Conservation (phyloP, 495 filamentous ascomycete species). For the Lasiosphaeriaceae sp. region DNA sequence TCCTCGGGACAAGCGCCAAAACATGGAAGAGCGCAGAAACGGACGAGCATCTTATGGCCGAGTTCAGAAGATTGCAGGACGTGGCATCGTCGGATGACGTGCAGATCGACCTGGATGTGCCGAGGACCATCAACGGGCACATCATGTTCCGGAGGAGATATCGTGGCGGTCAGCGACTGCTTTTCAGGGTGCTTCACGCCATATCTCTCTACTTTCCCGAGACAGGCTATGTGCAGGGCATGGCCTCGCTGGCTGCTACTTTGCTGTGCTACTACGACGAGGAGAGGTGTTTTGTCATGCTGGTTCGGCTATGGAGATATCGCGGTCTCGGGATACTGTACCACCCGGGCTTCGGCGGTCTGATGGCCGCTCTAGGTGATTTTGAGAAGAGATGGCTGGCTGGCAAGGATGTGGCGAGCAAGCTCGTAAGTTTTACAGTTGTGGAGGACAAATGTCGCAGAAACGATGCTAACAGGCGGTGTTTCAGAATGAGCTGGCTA, state of each 20-base stretch:
- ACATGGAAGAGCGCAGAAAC: conserved; percentile 53
- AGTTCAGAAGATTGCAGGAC: conserved; percentile 65
- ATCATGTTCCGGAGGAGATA: conserved; percentile 97
- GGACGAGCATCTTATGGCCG: conserved; percentile 67
- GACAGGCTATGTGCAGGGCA: conserved; percentile 95
- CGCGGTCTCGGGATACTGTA: conserved; percentile 85
- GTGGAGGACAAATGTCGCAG: background rate
- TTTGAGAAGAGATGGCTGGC: conserved; percentile 85
- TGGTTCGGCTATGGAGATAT: conserved; percentile 85
- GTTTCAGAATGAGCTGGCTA: conserved; percentile 68
- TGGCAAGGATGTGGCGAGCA: conserved; percentile 66
- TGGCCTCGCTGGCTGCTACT: conserved; percentile 91
- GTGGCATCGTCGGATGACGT: conserved; percentile 82
- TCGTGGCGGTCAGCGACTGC: conserved; percentile 80
- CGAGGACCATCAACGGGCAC: conserved; percentile 89
- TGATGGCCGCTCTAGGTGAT: conserved; percentile 84
- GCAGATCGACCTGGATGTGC: conserved; percentile 97
- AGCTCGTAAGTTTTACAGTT: conserved; percentile 60
- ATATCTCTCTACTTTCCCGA: conserved; percentile 86
- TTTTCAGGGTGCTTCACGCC: conserved; percentile 90
- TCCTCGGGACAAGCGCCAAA: conserved; percentile 79
- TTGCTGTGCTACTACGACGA: conserved; percentile 96
- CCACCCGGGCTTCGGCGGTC: conserved; percentile 72
- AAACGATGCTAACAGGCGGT: conserved; percentile 6
- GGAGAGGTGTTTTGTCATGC: conserved; percentile 89